Evolutionary conservation across 202 grass and related monocot genomes (phyloP), one percentile per base, ranked within the genome.

Genomic region (Dendrocalamus latiflorus): DNA sequence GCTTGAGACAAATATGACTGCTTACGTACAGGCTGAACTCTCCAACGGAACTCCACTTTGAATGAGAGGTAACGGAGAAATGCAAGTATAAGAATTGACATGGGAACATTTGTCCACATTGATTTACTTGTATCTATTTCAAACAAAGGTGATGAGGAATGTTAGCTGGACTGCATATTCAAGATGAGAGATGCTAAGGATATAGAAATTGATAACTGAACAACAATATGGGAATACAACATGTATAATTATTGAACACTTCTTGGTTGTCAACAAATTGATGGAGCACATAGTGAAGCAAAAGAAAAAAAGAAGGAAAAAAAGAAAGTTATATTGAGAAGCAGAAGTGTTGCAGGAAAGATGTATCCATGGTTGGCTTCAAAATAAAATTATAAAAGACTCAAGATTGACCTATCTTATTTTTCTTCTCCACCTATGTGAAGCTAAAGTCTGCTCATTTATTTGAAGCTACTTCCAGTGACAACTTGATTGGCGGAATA

Each of bases 51-150:
- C 75, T 93, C 93, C 81, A 99, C 91, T 83, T 99, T 90, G 81
- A 90, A 92, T 24, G 96, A 99, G 36, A 99, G 65, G 71, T 92
- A 95, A 17, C 93, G 91, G 14, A 99, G 80, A 80, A 90, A 89
- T 30, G 87, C 82, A 78, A 99, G 93, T 86, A 99, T 94, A 82
- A 99, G 83, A 76, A 95, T 77, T 83, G 96, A 92, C 89, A 99
- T 92, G 53, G 96, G 96, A 69, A 99, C 87, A 87, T 99, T 99
- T 93, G 89, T 95, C 96, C 93, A 99, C 91, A 99, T 99, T 70
- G 96, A 99, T 94, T 99, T 95, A 89, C 96, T 99, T 78, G 96
- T 94, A 88, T 99, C 96, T 99, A 87, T 71, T 75, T 65, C 64
- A 86, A 90, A 55, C 74, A 89, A 74, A 87, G 68, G 51, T 72